phyloP scores from a whole-genome alignment of 352 stramenopile genomes.

The Phytophthora syringae region DNA sequence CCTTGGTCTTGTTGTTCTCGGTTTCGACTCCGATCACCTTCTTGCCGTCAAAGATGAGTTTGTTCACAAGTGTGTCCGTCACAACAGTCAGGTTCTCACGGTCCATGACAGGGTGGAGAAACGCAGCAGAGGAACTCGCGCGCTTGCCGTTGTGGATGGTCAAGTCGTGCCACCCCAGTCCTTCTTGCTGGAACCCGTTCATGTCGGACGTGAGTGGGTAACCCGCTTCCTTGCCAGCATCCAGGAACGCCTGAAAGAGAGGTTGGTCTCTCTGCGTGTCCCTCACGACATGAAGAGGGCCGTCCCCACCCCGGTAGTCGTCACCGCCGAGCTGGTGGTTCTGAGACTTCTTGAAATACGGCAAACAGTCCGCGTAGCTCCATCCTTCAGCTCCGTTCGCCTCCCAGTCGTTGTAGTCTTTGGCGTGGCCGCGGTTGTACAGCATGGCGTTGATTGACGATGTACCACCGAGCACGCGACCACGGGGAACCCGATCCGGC shows the following conservation, averaged over 20 bases:
- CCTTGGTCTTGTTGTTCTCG: conserved; percentile 63
- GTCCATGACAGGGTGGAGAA: conserved; percentile 63
- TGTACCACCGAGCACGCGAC: conserved; percentile 85
- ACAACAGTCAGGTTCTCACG: conserved; percentile 75
- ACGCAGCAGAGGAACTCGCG: conserved; percentile 69
- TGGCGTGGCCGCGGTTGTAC: conserved; percentile 85
- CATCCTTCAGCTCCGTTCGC: conserved; percentile 66
- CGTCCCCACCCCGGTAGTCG: conserved; percentile 76
- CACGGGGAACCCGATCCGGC: conserved; percentile 75
- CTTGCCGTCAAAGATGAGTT: conserved; percentile 81
- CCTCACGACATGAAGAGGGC: conserved; percentile 70
- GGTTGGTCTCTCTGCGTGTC: conserved; percentile 73
- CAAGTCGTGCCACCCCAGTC: conserved; percentile 88
- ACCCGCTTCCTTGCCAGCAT: conserved; percentile 76
- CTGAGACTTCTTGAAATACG: conserved; percentile 87
- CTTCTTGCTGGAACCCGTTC: conserved; percentile 89
- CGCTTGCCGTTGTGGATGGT: conserved; percentile 80
- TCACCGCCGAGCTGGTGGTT: conserved; percentile 69
- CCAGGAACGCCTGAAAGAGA: conserved; percentile 87
- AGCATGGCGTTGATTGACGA: conserved; percentile 91
- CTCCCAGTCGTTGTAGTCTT: conserved; percentile 89
- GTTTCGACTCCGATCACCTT: conserved; percentile 71
- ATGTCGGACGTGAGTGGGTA: conserved; percentile 85
- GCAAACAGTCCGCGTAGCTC: conserved; percentile 85
- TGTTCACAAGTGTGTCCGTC: conserved; percentile 84